Conservation (phyloP, 2,329 filamentous ascomycete species). For the Aspergillus spinulosporus region DNA sequence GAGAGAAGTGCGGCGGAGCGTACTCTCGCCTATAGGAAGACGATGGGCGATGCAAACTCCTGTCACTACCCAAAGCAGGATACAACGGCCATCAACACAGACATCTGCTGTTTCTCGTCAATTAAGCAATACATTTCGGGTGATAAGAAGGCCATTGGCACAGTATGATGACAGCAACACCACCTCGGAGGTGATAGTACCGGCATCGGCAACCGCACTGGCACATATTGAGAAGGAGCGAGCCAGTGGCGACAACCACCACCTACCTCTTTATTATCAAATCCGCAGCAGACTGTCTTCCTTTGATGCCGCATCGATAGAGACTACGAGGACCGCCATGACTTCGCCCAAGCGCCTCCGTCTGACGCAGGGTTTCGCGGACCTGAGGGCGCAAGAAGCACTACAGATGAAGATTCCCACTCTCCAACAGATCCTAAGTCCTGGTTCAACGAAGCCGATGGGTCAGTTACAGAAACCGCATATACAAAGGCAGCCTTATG, state of each 20-base stretch:
- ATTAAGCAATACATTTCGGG: not conserved
- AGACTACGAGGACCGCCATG: not conserved
- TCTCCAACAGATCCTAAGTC: not conserved
- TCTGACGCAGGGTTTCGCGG: slow-evolving; percentile 8
- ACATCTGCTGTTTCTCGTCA: not conserved
- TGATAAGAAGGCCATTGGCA: not conserved
- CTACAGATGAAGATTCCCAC: not conserved
- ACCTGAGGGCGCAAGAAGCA: slow-evolving; percentile 3
- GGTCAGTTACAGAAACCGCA: not conserved
- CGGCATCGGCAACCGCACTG: not conserved
- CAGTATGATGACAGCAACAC: not conserved
- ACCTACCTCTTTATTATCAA: not conserved
- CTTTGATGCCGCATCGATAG: not conserved
- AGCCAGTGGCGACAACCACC: not conserved
- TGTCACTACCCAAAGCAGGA: not conserved
- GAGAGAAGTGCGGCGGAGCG: slow-evolving; percentile 19
- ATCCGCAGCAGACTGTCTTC: not conserved
- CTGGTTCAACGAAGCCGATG: not conserved
- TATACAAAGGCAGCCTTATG: not conserved
- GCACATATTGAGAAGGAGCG: not conserved
- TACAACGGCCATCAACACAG: not conserved
- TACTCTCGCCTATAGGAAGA: slow-evolving; percentile 16
- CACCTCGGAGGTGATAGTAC: not conserved
- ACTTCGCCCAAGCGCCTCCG: not conserved
- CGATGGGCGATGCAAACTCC: not conserved